Evolutionary conservation across 352 stramenopile genomes (phyloP).

Genomic region (Phytopythium kandeliae): DNA sequence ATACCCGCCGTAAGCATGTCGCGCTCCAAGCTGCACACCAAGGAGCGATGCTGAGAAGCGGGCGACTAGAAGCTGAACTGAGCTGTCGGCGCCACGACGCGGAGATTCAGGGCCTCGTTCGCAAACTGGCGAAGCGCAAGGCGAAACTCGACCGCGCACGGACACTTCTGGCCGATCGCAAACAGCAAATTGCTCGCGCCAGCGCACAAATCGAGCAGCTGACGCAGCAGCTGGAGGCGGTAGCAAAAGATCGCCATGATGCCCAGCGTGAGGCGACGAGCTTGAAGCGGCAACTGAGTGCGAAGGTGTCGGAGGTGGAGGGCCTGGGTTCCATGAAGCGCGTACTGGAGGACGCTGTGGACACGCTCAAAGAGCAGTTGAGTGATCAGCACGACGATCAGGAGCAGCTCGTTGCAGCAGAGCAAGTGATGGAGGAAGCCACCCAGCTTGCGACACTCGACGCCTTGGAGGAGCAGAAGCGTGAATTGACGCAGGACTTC

Average conservation of each 20-base stretch:
- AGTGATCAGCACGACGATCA: conserved; percentile 14
- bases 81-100: conserved; percentile 13
- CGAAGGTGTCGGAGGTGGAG: conserved; percentile 15
- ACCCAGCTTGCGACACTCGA: conserved; percentile 10
- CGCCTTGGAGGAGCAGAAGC: conserved; percentile 21
- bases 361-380: conserved; percentile 13
- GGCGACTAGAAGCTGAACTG: conserved; percentile 17
- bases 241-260: neutral
- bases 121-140: conserved; percentile 36
- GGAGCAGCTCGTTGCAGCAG: conserved; percentile 8
- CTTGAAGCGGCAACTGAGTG: conserved; percentile 6
- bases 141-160: conserved; percentile 28
- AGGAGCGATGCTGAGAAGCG: conserved; percentile 2
- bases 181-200: conserved; percentile 12
- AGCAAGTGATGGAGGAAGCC: conserved; percentile 11
- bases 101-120: conserved; percentile 11
- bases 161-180: conserved; percentile 12
- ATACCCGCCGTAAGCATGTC: neutral
- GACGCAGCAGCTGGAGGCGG: conserved; percentile 10
- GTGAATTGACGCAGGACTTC: conserved; percentile 10
- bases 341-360: conserved; percentile 12
- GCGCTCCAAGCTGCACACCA: conserved; percentile 3
- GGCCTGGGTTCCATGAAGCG: conserved; percentile 10
- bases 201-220: conserved; percentile 10
- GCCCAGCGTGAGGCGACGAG: conserved; percentile 7